Evolutionary conservation across 169 alveolate species (phyloP), one percentile per base, ranked within the genome.

Genomic region (Ophryocystis elektroscirrha): DNA sequence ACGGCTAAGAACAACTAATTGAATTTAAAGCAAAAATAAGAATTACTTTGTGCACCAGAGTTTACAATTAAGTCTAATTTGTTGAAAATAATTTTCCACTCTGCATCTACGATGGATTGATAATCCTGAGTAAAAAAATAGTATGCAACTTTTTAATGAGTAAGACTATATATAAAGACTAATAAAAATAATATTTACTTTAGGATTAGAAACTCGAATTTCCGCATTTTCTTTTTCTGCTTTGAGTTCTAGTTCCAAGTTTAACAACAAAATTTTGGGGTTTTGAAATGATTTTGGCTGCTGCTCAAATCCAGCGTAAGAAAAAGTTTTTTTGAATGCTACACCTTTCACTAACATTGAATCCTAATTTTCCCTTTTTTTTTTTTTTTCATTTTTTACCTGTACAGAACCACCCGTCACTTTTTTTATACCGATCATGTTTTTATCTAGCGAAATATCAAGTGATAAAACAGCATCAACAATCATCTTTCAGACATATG

Each of bases 211-310:
- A 45, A 86, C 76, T 48, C 95, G 66, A 12, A 89, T 77, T 72
- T 91, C 98, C n/a, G 98, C 97, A 61, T 87, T 91, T 53, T 91
- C 98, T 59, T 87, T 91, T 60, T 91, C 98, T 19, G 96, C 90
- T 67, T 87, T 91, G 27, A 91, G 76, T 63, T 91, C 98, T 28
- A 91, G 67, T 69, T 91, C 98, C 5, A 89, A 64, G 68, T 89
- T 87, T 22, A 89, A 70, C 37, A 87, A 61, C 38, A 89, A 75
- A 15, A 91, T 85, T 63, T 83, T 89, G 1, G 98, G 96, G 66
- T 84, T 71, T 20, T 44, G 52, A 62, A 89, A 84, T 45, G 63
- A 75, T 63, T 91, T 91, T 18, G 97, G 96, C 70, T 89, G 95
- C 69, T 89, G 90, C 61, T 91, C 98, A 59, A 91, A 91, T 19